phyloP scores from a whole-genome alignment of 257 asterid species.

The Eustoma russellianum region DNA sequence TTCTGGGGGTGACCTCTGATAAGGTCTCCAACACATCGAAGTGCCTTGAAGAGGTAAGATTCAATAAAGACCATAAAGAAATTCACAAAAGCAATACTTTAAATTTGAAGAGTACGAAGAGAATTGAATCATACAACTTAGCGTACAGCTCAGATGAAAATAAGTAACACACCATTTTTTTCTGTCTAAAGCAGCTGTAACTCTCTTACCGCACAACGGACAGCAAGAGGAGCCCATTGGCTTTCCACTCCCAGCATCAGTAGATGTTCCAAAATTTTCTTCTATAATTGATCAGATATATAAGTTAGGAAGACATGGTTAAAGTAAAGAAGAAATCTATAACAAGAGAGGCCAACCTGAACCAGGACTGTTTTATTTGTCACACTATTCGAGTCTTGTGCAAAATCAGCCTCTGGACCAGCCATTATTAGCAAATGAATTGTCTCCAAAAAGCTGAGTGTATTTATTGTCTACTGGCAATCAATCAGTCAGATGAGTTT shows the following conservation, averaged over 20 bases:
- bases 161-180: background rate
- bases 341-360: conserved; percentile 50
- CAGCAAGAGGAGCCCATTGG: conserved; percentile 94
- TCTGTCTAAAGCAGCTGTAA: conserved; percentile 5
- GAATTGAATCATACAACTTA: background rate
- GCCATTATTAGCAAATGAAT: conserved; percentile 64
- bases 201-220: conserved; percentile 72
- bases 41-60: conserved; percentile 46
- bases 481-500: conserved; percentile 21
- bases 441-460: conserved; percentile 81
- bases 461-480: conserved; percentile 87
- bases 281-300: conserved; percentile 38
- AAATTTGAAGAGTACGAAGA: background rate
- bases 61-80: background rate
- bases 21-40: conserved; percentile 76
- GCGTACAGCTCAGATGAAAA: background rate
- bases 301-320: too few species aligned
- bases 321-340: background rate
- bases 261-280: conserved; percentile 72
- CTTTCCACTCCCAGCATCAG: conserved; percentile 92
- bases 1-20: conserved; percentile 59
- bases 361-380: conserved; percentile 76
- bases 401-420: conserved; percentile 63
- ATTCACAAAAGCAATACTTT: background rate
- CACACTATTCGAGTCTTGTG: conserved; percentile 48